phyloP scores from a whole-genome alignment of 2,329 filamentous ascomycete genomes.

The Emmonsiellopsis sp. region DNA sequence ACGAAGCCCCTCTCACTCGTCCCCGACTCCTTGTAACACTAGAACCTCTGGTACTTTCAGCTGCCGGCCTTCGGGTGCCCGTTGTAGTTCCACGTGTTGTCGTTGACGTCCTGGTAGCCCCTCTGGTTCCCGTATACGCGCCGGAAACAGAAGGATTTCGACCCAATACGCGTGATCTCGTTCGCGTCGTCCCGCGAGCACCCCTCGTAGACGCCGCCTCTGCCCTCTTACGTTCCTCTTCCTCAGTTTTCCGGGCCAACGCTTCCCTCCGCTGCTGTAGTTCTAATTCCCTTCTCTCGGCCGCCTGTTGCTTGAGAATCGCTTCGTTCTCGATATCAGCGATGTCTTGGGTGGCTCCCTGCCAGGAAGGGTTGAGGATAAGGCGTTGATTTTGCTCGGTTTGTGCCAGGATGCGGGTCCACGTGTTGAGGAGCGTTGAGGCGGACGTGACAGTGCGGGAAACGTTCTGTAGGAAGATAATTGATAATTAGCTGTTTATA shows the following conservation, averaged over 20 bases:
- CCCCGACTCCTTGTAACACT: slow-evolving; percentile 28
- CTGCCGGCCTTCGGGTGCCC: slow-evolving; percentile 24
- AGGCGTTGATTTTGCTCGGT: slow-evolving; percentile 95
- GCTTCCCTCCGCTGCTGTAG: slow-evolving; percentile 71
- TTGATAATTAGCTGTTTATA: background rate
- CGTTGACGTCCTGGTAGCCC: slow-evolving; percentile 12
- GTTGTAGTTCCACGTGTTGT: slow-evolving; percentile 17
- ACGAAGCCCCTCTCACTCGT: slow-evolving; percentile 16
- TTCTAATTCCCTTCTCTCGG: slow-evolving; percentile 66
- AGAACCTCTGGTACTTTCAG: slow-evolving; percentile 31
- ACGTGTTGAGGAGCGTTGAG: slow-evolving; percentile 83
- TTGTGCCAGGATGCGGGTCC: slow-evolving; percentile 91
- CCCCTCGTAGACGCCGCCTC: slow-evolving; percentile 20
- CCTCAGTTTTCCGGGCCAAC: slow-evolving; percentile 45
- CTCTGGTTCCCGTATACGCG: slow-evolving; percentile 16
- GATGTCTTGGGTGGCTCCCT: slow-evolving; percentile 78
- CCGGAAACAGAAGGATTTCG: slow-evolving; percentile 28
- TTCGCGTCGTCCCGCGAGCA: slow-evolving; percentile 24
- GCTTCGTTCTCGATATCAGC: slow-evolving; percentile 79
- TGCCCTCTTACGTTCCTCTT: slow-evolving; percentile 34
- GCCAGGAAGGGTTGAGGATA: slow-evolving; percentile 80
- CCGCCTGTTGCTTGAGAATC: slow-evolving; percentile 62
- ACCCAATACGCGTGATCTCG: slow-evolving; percentile 20
- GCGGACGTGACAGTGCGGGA: slow-evolving; percentile 77
- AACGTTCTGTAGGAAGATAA: slow-evolving; percentile 53